Evolutionary conservation across 257 asterid genomes (phyloP), one percentile per base, ranked within the genome.

Genomic region (Gentiana macrophylla): DNA sequence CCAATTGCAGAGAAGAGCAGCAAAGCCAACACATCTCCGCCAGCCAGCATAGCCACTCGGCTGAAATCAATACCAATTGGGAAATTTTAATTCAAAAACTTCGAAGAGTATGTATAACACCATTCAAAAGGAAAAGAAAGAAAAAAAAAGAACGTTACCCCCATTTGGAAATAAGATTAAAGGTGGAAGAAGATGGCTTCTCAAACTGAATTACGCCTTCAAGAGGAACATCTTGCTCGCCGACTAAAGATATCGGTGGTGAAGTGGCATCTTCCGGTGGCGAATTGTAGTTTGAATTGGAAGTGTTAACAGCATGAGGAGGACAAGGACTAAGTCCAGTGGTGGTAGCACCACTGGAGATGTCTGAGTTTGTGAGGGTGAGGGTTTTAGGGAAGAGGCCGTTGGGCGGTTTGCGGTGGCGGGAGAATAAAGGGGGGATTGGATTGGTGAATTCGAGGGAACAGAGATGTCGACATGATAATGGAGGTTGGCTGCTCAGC

Each of bases 141-240:
- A 36, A 52, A 32, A 34, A 2, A 37, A 10, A 63, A 7, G 24
- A 24, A 24, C 24, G 3, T 35, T 65, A 89, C 97, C 95, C 86
- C 92, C 86, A 80, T 81, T 81, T 89, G 52, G 80, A 64, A 36
- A 89, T 45, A 4, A 56, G 49, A 9, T 63, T 46, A 54, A 55
- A 66, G 55, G 43, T 59, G 24, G 84, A 68, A 56, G 67, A 33
- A 5, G 79, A 59, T 24, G 95, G 89, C 66, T 83, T 85, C 52
- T 83, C 89, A 66, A 80, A 89, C 78, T 81, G 97, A 62, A 89
- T 85, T 52, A 89, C 94, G 24, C 95, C 97, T 73, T 85, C 94
- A 32, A 85, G 92, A 13, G 84, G 78, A 44, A 79, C 79, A 62
- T 71, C 77, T 13, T 79, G 71, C 36, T 79, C 80, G 7, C 82